Evolutionary conservation across 2,329 filamentous ascomycete species (phyloP).

Genomic region (Camptophora hylomeconis): DNA sequence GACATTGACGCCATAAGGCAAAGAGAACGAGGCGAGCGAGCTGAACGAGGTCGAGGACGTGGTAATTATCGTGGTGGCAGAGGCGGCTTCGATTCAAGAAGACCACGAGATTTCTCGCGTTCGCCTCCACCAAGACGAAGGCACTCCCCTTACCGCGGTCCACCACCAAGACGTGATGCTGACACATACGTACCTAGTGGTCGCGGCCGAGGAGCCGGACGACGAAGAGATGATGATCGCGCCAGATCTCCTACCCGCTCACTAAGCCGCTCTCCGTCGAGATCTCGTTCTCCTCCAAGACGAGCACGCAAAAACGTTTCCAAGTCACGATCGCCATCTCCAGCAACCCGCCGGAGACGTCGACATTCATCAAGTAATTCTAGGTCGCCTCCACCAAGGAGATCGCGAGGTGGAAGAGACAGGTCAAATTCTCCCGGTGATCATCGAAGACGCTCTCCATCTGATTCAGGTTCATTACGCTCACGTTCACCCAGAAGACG

Average conservation of each 20-base stretch:
- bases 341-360: slow-evolving; percentile 24
- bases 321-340: slow-evolving; percentile 7
- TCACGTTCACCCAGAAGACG: slow-evolving; percentile 42
- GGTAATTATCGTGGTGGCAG: slow-evolving; percentile 25
- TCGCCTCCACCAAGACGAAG: slow-evolving; percentile 39
- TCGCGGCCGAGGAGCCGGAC: no score
- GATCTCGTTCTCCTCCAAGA: slow-evolving; percentile 20
- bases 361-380: no score
- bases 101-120: slow-evolving; percentile 35
- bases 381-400: slow-evolving; percentile 17
- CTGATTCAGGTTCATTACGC: slow-evolving; percentile 37
- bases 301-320: slow-evolving; percentile 1
- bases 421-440: slow-evolving; percentile 27
- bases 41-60: slow-evolving; percentile 20
- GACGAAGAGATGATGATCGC: slow-evolving; percentile 21
- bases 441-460: slow-evolving; percentile 27
- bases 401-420: slow-evolving; percentile 24
- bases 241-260: slow-evolving; percentile 26
- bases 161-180: slow-evolving; percentile 35
- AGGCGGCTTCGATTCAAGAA: slow-evolving; percentile 33
- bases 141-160: slow-evolving; percentile 33
- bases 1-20: slow-evolving; percentile 57
- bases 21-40: slow-evolving; percentile 29
- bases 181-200: slow-evolving; percentile 46
- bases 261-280: slow-evolving; percentile 21